phyloP scores from a whole-genome alignment of 306 rosid genomes.

The Prunus kanzakura region DNA sequence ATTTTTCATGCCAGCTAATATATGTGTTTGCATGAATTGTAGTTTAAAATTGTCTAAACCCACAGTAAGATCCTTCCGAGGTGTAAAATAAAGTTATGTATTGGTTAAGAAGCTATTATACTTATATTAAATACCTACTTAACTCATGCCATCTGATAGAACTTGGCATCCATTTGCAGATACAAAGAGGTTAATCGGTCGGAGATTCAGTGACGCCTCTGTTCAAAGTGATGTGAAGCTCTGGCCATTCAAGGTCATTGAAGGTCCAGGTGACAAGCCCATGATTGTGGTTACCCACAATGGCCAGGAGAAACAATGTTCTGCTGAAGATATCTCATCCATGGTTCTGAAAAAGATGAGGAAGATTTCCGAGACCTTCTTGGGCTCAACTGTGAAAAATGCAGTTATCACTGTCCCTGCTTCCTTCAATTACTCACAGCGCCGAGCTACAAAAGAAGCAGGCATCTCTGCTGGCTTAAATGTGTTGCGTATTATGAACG shows the following conservation, averaged over 20 bases:
- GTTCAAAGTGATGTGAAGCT: too few relatives aligned
- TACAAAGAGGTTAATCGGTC: background rate
- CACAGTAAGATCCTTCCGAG: too few relatives aligned
- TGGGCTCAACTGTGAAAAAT: background rate
- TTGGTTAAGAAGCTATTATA: too few relatives aligned
- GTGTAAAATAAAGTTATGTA: too few relatives aligned
- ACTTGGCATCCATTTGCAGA: background rate
- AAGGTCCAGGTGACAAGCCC: background rate
- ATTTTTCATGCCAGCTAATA: too few relatives aligned
- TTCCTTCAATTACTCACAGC: background rate
- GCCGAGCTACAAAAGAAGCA: background rate
- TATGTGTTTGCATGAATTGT: too few relatives aligned
- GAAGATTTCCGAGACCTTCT: background rate
- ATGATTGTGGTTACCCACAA: background rate
- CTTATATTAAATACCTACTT: too few relatives aligned
- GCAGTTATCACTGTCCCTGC: background rate
- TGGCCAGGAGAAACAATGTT: background rate
- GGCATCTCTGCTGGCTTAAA: background rate
- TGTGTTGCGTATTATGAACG: background rate
- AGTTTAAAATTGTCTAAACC: too few relatives aligned
- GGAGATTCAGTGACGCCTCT: too few relatives aligned
- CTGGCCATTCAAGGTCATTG: too few relatives aligned
- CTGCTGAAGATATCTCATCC: background rate
- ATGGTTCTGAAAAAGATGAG: background rate
- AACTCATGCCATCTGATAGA: too few relatives aligned